Conservation (phyloP, 2,329 filamentous ascomycete genomes). For the Stagonosporopsis vannaccii region DNA sequence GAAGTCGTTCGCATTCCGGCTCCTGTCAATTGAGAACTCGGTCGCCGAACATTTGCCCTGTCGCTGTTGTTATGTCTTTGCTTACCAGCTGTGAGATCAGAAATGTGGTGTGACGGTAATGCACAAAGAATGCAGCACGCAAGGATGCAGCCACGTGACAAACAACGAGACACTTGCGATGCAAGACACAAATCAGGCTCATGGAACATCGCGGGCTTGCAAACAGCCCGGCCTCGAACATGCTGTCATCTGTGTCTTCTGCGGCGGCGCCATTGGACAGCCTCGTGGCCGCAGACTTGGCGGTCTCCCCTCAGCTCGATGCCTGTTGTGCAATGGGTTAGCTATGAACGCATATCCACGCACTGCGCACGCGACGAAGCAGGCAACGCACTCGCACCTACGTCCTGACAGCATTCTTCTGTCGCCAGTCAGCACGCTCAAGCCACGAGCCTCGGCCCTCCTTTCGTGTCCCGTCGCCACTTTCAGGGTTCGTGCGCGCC, state of each 20-base stretch:
- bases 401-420: constrained; percentile 3
- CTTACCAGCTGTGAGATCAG: not conserved
- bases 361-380: constrained; percentile 44
- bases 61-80: not conserved
- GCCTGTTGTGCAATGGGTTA: constrained; percentile 23
- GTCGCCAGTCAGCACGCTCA: constrained; percentile 20
- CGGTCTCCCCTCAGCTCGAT: constrained; percentile 19
- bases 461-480: constrained; percentile 42
- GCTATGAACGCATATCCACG: constrained; percentile 30
- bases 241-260: constrained; percentile 14
- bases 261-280: constrained; percentile 10
- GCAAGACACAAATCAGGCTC: not conserved
- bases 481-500: constrained; percentile 29
- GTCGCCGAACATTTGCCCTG: too few species aligned
- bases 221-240: constrained; percentile 9
- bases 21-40: too few species aligned
- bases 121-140: not conserved
- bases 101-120: not conserved
- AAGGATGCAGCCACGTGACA: not conserved
- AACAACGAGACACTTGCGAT: not conserved
- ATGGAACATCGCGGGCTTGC: not conserved
- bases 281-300: constrained; percentile 16
- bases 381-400: constrained; percentile 17
- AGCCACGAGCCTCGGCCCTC: constrained; percentile 39
- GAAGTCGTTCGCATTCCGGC: too few species aligned